A percentile compares a stretch with the other conserved stretches of the same genome.
Conservation (phyloP, 2,329 filamentous ascomycete genomes). For the Penicillium sp. region DNA sequence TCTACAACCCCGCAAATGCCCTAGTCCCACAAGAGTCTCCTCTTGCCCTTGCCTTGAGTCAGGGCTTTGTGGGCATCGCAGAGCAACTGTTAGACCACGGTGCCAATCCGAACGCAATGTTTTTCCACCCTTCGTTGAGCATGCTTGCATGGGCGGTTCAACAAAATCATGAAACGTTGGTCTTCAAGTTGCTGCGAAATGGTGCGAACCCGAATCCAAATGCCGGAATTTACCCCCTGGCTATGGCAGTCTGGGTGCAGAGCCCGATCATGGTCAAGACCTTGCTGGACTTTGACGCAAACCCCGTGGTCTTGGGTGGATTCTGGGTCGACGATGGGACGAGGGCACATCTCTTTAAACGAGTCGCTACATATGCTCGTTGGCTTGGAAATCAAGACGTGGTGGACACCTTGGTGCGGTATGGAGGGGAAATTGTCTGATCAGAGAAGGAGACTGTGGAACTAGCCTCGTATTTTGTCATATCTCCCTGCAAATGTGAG, state of each 20-base stretch:
- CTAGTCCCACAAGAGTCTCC: not conserved
- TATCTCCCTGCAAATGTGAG: too few species aligned
- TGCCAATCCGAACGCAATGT: not conserved
- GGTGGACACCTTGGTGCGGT: not conserved
- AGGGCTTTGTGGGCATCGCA: not conserved
- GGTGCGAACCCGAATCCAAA: not conserved
- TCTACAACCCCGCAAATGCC: not conserved
- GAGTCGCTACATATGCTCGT: not conserved
- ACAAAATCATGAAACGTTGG: not conserved
- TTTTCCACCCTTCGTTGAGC: not conserved
- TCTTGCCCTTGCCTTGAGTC: not conserved
- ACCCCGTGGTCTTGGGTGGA: not conserved
- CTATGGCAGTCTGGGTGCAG: not conserved
- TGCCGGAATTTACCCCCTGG: not conserved
- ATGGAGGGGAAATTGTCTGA: not conserved
- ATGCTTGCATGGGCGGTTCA: not conserved
- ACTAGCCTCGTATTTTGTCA: too few species aligned
- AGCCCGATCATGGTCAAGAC: not conserved
- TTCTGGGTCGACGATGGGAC: not conserved
- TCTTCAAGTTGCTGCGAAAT: not conserved
- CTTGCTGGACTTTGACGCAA: not conserved
- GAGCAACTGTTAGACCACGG: conserved; percentile 1
- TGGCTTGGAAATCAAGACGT: not conserved
- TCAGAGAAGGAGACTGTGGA: too few species aligned
- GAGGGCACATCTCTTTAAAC: not conserved